phyloP scores from a whole-genome alignment of 345 rosid species.

The Salix purpurea region DNA sequence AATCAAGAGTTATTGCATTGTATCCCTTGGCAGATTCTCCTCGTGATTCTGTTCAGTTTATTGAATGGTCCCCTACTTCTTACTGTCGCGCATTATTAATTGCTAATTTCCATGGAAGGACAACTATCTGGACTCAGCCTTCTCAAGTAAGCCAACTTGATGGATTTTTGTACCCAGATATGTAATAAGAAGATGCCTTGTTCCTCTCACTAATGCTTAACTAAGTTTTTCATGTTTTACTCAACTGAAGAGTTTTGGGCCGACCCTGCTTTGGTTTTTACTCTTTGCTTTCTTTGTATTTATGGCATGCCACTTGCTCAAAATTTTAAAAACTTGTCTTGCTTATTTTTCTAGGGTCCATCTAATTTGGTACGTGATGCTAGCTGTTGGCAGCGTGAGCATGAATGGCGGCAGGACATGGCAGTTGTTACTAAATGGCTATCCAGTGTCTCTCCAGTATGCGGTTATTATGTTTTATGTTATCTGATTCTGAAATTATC shows the following conservation, averaged over 20 bases:
- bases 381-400: constrained; percentile 94
- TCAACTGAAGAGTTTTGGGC: background rate
- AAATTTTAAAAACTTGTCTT: constrained; percentile 1
- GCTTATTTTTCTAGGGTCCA: constrained; percentile 52
- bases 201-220: constrained; percentile 8
- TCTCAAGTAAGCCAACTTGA: constrained; percentile 53
- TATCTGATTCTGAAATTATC: background rate
- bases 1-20: background rate
- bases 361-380: constrained; percentile 82
- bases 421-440: constrained; percentile 98
- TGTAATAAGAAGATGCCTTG: constrained; percentile 5
- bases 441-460: constrained; percentile 86
- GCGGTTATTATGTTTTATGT: constrained; percentile 20
- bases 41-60: constrained; percentile 97
- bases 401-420: constrained; percentile 98
- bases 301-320: background rate
- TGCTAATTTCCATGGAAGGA: constrained; percentile 95
- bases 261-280: background rate
- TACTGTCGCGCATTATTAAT: constrained; percentile 90
- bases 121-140: constrained; percentile 95
- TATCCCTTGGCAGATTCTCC: constrained; percentile 69
- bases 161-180: background rate
- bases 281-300: background rate
- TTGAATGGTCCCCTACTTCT: constrained; percentile 97
- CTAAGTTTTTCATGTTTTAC: background rate